phyloP scores from a whole-genome alignment of 2,329 filamentous ascomycete species.

The Hymenoscyphus albidus region DNA sequence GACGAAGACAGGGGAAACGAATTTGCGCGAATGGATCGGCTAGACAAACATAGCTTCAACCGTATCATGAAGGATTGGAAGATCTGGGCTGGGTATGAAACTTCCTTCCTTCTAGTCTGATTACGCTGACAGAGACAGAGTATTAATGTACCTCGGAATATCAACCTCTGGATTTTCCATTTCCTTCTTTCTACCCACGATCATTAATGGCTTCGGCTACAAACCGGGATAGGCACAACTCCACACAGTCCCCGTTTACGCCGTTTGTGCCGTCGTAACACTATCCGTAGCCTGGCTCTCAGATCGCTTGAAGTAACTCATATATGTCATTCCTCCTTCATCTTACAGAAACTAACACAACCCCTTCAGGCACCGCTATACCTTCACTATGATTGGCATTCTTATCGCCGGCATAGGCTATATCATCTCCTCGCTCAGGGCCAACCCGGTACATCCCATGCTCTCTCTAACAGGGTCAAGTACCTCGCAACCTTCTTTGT shows the following conservation, averaged over 20 bases:
- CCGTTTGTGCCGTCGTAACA: constrained; percentile 14
- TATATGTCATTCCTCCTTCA: not conserved
- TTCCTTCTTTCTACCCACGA: constrained; percentile 28
- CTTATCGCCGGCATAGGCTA: constrained; percentile 19
- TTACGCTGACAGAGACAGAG: not conserved
- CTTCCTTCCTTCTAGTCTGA: not conserved
- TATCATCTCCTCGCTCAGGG: constrained; percentile 14
- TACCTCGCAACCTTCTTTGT: constrained; percentile 80
- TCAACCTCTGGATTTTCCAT: constrained; percentile 42
- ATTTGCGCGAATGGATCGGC: constrained; percentile 27
- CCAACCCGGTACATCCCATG: constrained; percentile 42
- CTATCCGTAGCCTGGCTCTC: constrained; percentile 11
- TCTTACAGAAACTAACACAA: constrained; percentile 12
- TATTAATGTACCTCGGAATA: constrained; percentile 58
- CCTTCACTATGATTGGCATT: constrained; percentile 22
- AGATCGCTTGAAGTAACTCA: not conserved
- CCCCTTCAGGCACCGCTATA: constrained; percentile 16
- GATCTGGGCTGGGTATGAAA: constrained; percentile 34
- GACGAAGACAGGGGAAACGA: constrained; percentile 20
- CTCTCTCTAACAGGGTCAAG: constrained; percentile 48
- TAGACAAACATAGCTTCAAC: constrained; percentile 37
- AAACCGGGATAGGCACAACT: constrained; percentile 9
- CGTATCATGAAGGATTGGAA: constrained; percentile 46
- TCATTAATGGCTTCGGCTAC: constrained; percentile 14
- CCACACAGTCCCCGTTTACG: constrained; percentile 12